These are phyloP conservation scores for Russula olivacea DNA, from an alignment of 768 basidiomycete genomes.

Conservation along the genomic window DNA sequence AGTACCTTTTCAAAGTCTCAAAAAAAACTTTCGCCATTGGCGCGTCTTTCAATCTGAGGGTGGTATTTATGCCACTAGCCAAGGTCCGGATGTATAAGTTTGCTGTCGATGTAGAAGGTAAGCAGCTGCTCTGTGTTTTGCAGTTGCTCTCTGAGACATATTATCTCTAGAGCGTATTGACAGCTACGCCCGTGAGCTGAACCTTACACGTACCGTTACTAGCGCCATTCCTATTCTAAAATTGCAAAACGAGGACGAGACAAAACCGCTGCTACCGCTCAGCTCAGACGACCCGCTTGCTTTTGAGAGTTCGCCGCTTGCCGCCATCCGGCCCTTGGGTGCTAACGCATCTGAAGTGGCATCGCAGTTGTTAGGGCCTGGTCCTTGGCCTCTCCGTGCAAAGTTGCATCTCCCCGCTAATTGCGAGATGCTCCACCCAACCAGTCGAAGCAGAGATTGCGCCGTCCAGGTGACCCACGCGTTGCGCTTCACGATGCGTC, in stretches of 20 bases:
- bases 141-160: not conserved
- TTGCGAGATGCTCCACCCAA: slow-evolving; percentile 58
- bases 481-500: slow-evolving; percentile 76
- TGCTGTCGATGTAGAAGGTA: slow-evolving; percentile 74
- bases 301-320: slow-evolving; percentile 60
- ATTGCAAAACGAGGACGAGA: slow-evolving; percentile 51
- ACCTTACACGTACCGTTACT: slow-evolving; percentile 65
- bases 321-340: slow-evolving; percentile 42
- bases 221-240: slow-evolving; percentile 54
- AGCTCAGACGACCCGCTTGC: slow-evolving; percentile 61
- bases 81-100: slow-evolving; percentile 80
- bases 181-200: slow-evolving; percentile 66
- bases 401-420: slow-evolving; percentile 62
- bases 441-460: slow-evolving; percentile 71
- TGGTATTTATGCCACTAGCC: slow-evolving; percentile 76
- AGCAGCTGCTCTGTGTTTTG: slow-evolving; percentile 25
- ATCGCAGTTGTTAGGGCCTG: slow-evolving; percentile 63
- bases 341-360: slow-evolving; percentile 52
- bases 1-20: slow-evolving; percentile 70
- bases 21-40: slow-evolving; percentile 80
- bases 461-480: slow-evolving; percentile 71
- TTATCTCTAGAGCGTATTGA: slow-evolving; percentile 62
- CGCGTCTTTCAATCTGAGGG: slow-evolving; percentile 67
- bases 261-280: slow-evolving; percentile 70
- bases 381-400: slow-evolving; percentile 81